Evolutionary conservation across 2,329 filamentous ascomycete genomes (phyloP), one percentile per base, ranked within the genome.

Genomic region (Fusarium circinatum): DNA sequence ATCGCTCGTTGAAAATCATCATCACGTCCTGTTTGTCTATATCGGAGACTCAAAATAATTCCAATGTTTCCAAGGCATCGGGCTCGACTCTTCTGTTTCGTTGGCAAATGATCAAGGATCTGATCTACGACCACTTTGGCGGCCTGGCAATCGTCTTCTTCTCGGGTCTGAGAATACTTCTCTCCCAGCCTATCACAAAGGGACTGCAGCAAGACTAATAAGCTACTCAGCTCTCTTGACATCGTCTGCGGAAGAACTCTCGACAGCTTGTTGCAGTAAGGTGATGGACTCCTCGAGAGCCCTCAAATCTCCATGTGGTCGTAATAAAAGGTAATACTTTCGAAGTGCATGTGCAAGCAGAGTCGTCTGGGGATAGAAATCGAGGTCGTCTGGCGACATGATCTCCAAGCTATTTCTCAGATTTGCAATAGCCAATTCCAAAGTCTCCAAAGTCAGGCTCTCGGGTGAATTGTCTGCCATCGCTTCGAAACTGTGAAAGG

Each of bases 401-500:
- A 0, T 13, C 24, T 12, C 10, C 24, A 54, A 22, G 17, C 18
- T 12, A 9, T 28, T 8, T 22, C 49, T 54, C 5, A 54, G 13
- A 22, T 14, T 22, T 54, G 24, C 24, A 28, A 54, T 38, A 6
- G 13, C 49, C 18, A 22, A 17, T 22, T 54, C 18, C 13, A 22
- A 15, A 7, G 12, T 10, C n/a, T 54, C 49, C 18, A 38, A 54
- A 20, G 49, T 54, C 7, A 54, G 18, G 10, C 6, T 17, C 18
- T 54, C 14, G 6, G 6, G 3, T 9, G 3, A 54, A 12, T 28
- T 7, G 6, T 54, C n/a, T 12, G 18, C n/a, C 49, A 38, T 54
- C 3, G 34, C 1, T 36, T 36, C 34, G 10, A 18, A 18, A 0
- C 34, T 36, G 1, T 1, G 15, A 3, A 18, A 36, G 17, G 1